Conservation (phyloP, 73 alveolate species). For the Blepharisma japonicum region DNA sequence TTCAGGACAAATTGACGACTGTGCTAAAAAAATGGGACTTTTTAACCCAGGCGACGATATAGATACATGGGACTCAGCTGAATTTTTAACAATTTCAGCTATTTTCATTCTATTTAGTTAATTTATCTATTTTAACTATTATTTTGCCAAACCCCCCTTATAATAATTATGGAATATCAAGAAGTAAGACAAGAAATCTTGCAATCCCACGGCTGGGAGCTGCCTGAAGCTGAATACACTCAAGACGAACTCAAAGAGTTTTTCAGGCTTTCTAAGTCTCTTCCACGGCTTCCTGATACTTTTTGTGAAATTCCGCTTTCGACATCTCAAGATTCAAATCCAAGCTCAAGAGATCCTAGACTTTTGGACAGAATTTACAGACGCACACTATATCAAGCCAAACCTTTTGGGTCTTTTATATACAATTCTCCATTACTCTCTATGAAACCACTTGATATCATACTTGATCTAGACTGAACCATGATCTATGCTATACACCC, state of each 20-base stretch:
- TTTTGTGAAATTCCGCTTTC: neutral
- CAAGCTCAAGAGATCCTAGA: constrained; percentile 1
- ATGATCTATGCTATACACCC: constrained; percentile 14
- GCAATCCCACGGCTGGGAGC: no score
- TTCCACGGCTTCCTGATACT: neutral
- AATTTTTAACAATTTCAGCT: no score
- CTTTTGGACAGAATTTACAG: neutral
- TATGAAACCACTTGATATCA: neutral
- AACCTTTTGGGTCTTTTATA: neutral
- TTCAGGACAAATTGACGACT: no score
- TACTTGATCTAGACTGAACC: constrained; percentile 18
- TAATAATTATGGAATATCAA: no score
- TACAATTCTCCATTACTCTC: neutral
- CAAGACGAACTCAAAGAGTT: constrained; percentile 6
- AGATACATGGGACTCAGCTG: no score
- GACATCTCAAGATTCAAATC: neutral
- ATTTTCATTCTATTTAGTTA: no score
- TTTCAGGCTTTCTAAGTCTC: neutral
- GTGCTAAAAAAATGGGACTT: no score
- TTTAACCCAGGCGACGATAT: no score
- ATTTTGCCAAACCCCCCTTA: no score
- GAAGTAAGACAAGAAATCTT: no score
- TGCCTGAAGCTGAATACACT: neutral
- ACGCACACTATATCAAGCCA: neutral
- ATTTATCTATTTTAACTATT: no score